A percentile compares a stretch with the other conserved stretches of the same genome.
Evolutionary conservation across 1,284 basidiomycete genomes (phyloP).

Genomic region (Leucoagaricus sp.): DNA sequence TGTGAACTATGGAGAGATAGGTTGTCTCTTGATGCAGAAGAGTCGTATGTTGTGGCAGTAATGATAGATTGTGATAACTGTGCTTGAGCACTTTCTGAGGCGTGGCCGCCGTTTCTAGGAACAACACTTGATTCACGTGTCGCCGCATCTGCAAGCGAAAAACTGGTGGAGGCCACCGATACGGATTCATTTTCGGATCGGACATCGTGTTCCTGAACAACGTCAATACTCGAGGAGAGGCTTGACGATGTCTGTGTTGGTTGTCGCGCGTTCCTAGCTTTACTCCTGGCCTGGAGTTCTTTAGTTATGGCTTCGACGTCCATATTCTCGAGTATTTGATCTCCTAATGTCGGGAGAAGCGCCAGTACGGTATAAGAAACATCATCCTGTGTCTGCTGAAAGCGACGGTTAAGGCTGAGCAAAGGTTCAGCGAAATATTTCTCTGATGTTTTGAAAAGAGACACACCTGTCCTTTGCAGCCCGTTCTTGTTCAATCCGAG

Average conservation of each 20-base stretch:
- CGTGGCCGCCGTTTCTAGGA: too few species aligned
- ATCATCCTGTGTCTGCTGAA: constrained; percentile 83
- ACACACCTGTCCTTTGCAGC: constrained; percentile 38
- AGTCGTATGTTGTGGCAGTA: background rate
- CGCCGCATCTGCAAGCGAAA: constrained; percentile 16
- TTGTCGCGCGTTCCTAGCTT: constrained; percentile 17
- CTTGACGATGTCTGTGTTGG: constrained; percentile 39
- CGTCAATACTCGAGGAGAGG: constrained; percentile 46
- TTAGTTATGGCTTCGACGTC: constrained; percentile 81
- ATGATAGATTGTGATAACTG: background rate
- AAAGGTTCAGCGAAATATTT: background rate
- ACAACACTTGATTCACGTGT: constrained; percentile 28
- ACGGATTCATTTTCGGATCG: constrained; percentile 53
- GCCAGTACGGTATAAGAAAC: constrained; percentile 81
- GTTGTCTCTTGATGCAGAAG: background rate
- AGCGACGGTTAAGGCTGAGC: constrained; percentile 71
- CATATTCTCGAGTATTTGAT: constrained; percentile 74
- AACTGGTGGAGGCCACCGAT: constrained; percentile 34
- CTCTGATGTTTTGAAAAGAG: constrained; percentile 3
- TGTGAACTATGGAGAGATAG: constrained; percentile 9
- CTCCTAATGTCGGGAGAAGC: constrained; percentile 75
- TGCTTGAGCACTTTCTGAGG: background rate
- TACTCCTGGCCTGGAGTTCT: constrained; percentile 57
- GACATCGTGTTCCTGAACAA: constrained; percentile 45
- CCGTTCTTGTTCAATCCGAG: constrained; percentile 63